These are phyloP conservation scores for Helicocarpus griseus DNA, from an alignment of 2,329 filamentous ascomycete species.

Conservation along the genomic window DNA sequence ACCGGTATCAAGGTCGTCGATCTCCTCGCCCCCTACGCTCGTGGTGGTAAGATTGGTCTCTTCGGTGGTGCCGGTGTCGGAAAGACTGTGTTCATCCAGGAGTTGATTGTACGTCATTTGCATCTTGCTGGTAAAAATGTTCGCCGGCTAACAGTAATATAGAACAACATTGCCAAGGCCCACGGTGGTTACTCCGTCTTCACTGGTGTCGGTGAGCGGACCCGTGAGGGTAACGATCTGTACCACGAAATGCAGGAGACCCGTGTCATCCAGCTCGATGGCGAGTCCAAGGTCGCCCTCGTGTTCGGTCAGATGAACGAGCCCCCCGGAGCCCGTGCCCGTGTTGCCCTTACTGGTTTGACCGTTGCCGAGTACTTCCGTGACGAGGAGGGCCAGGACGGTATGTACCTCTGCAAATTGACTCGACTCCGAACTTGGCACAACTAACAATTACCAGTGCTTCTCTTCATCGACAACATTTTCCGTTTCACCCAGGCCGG, in stretches of 20 bases:
- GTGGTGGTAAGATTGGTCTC: slow-evolving; percentile 99
- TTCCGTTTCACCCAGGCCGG: slow-evolving; percentile 99
- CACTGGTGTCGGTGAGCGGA: slow-evolving; percentile 99
- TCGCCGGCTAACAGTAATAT: slow-evolving; percentile 13
- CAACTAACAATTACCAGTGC: slow-evolving; percentile 47
- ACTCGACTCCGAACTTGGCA: not conserved
- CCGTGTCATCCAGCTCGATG: slow-evolving; percentile 97
- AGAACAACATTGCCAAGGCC: slow-evolving; percentile 99
- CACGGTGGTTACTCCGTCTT: slow-evolving; percentile 99
- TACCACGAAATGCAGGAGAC: slow-evolving; percentile 99
- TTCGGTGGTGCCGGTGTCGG: slow-evolving; percentile 99
- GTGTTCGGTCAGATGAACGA: slow-evolving; percentile 99
- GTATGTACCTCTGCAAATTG: slow-evolving; percentile 35
- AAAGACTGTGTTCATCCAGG: slow-evolving; percentile 99
- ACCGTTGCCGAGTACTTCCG: slow-evolving; percentile 65
- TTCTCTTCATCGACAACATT: slow-evolving; percentile 99
- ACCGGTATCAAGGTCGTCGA: slow-evolving; percentile 99
- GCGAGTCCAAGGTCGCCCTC: slow-evolving; percentile 97
- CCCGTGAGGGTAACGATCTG: slow-evolving; percentile 99
- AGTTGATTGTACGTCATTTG: slow-evolving; percentile 66
- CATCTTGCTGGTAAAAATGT: not conserved
- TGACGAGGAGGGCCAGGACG: slow-evolving; percentile 75
- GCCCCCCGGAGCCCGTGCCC: slow-evolving; percentile 97
- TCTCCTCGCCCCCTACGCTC: slow-evolving; percentile 94
- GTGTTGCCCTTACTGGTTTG: slow-evolving; percentile 93